A percentile compares a stretch with the other conserved stretches of the same genome.
phyloP scores from a whole-genome alignment of 768 basidiomycete species.

The Mycena amicta region DNA sequence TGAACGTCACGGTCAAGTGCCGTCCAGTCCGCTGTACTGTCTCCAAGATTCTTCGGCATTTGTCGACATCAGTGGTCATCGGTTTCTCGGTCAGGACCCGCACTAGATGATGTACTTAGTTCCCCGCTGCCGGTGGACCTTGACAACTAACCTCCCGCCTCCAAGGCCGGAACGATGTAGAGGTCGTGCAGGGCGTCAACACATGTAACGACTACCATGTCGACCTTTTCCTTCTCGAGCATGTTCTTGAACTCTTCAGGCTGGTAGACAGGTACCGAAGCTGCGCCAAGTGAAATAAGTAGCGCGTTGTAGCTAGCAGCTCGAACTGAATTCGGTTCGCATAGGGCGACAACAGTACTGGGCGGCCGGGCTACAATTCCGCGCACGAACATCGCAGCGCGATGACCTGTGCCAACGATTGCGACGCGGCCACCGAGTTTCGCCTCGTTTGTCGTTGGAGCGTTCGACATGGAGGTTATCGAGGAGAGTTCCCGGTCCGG shows the following conservation, averaged over 20 bases:
- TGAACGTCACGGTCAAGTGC: slow-evolving; percentile 46
- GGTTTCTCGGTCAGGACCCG: slow-evolving; percentile 57
- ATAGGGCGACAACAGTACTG: slow-evolving; percentile 45
- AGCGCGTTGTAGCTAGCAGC: slow-evolving; percentile 48
- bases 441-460: no score
- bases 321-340: slow-evolving; percentile 49
- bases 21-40: slow-evolving; percentile 45
- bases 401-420: slow-evolving; percentile 45
- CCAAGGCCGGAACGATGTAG: slow-evolving; percentile 47
- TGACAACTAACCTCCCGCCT: slow-evolving; percentile 39
- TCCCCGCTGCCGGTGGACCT: background rate
- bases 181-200: slow-evolving; percentile 50
- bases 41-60: slow-evolving; percentile 47
- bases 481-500: no score
- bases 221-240: slow-evolving; percentile 47
- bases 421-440: slow-evolving; percentile 43
- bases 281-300: slow-evolving; percentile 40
- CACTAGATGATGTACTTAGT: slow-evolving; percentile 25
- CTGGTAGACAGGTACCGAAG: slow-evolving; percentile 40
- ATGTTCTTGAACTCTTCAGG: slow-evolving; percentile 46
- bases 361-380: slow-evolving; percentile 47
- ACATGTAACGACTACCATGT: slow-evolving; percentile 52
- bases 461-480: no score
- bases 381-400: slow-evolving; percentile 48
- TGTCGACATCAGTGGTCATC: slow-evolving; percentile 53